phyloP scores from a whole-genome alignment of 306 rosid species.

The Lathyrus sativus region DNA sequence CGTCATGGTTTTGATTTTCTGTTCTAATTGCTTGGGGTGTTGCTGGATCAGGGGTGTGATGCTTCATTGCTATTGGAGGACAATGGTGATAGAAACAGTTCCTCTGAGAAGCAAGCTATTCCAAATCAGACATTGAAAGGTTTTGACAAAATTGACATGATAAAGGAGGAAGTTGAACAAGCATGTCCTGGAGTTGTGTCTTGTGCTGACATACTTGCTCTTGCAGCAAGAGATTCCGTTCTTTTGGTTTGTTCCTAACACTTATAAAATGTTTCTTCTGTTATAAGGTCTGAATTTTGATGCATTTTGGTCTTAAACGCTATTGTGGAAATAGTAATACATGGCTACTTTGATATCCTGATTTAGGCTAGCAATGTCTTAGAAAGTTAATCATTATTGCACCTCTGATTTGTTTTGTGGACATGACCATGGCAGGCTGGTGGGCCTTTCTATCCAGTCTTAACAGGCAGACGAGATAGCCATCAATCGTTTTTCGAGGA shows the following conservation, averaged over 20 bases:
- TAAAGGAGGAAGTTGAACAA: conserved; percentile 58
- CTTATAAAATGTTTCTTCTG: conserved; percentile 13
- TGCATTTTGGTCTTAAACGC: conserved; percentile 15
- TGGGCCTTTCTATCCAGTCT: conserved; percentile 81
- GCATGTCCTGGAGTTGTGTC: conserved; percentile 55
- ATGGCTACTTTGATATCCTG: neutral
- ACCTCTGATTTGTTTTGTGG: conserved; percentile 21
- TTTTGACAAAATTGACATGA: conserved; percentile 53
- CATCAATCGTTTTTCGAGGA: conserved; percentile 51
- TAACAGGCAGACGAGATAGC: conserved; percentile 79
- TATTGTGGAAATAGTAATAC: neutral
- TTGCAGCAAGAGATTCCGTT: conserved; percentile 56
- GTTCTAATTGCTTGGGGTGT: conserved; percentile 3
- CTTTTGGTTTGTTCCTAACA: conserved; percentile 50
- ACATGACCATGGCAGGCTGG: conserved; percentile 60
- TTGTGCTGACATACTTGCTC: conserved; percentile 56
- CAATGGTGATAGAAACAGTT: conserved; percentile 40
- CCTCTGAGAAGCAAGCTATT: conserved; percentile 73
- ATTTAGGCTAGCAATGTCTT: neutral
- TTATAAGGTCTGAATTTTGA: conserved; percentile 13
- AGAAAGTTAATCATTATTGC: conserved; percentile 6
- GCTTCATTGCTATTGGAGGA: conserved; percentile 68
- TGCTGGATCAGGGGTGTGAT: conserved; percentile 54
- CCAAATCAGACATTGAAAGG: conserved; percentile 66
- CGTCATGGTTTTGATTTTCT: conserved; percentile 14